A percentile compares a stretch with the other conserved stretches of the same genome.
Evolutionary conservation across 768 basidiomycete species (phyloP).

Genomic region (Pulveroboletus ravenelii): DNA sequence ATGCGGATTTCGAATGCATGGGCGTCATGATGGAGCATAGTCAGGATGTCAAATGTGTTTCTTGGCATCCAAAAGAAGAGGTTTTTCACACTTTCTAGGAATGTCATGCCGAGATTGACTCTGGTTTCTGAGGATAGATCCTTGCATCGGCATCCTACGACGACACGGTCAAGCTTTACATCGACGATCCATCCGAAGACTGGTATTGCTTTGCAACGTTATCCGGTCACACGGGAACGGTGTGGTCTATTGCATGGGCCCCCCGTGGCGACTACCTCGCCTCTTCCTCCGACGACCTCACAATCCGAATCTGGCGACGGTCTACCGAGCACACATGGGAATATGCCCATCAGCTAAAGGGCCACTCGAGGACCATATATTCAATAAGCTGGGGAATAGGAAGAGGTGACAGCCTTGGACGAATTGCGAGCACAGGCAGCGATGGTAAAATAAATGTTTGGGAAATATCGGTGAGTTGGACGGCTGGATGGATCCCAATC

Average conservation of each 20-base stretch:
- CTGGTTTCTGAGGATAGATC: constrained; percentile 49
- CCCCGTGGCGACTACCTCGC: constrained; percentile 79
- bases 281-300: constrained; percentile 80
- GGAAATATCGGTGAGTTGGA: constrained; percentile 56
- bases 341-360: constrained; percentile 52
- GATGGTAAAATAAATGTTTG: constrained; percentile 84
- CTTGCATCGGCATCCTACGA: constrained; percentile 97
- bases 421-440: constrained; percentile 80
- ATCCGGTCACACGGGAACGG: constrained; percentile 77
- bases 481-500: background rate
- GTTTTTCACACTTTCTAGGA: constrained; percentile 36
- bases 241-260: constrained; percentile 85
- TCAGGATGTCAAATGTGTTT: constrained; percentile 93
- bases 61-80: constrained; percentile 96
- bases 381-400: constrained; percentile 69
- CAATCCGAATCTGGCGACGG: constrained; percentile 82
- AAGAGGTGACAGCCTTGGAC: constrained; percentile 51
- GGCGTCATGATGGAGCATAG: constrained; percentile 94
- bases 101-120: constrained; percentile 5
- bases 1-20: constrained; percentile 92
- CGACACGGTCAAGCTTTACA: constrained; percentile 89
- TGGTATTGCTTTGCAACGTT: constrained; percentile 88
- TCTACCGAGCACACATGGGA: constrained; percentile 59
- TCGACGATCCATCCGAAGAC: constrained; percentile 91
- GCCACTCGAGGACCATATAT: constrained; percentile 75